Base-by-base conservation (phyloP, 768 basidiomycete species). In the Ramaria sp. region DNA sequence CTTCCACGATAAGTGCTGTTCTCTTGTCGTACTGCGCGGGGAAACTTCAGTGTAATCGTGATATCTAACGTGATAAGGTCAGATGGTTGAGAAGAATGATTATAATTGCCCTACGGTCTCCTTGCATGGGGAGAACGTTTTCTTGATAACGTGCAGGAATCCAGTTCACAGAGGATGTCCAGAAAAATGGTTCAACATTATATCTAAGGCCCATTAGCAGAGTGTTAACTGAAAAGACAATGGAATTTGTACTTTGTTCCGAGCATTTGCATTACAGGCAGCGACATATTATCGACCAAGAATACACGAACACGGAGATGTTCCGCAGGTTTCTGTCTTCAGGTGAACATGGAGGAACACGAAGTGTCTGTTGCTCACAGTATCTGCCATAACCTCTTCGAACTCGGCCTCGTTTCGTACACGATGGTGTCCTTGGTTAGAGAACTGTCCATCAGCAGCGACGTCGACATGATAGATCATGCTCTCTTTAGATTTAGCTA, bases 81-180 rank as follows among this genome's bases (percentile, higher is more conserved):
- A 27, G 24, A 3, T 2, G 8, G 2, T 12, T 13, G 32, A n/a
- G 8, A 24, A 47, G 27, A 47, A 47, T 5, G 45, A 47, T 24
- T 22, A 25, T 28, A 22, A 47, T 27, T 59, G 52, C 39, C 22
- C n/a, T 30, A 82, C 79, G 81, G 65, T 83, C 81, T 58, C 78
- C 73, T 47, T 67, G 37, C 1, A 65, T 65, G 10, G 62, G 61
- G 5, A 58, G 36, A 0, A 73, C 55, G 47, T 72, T 74, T 59
- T 82, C 81, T 58, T 81, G 76, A 50, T 77, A 85, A 54, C 81
- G 75, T 1, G 81, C 78, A 1, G 82, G 82, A 58, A 83, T 85
- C 81, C 81, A 82, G 56, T 78, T 81, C 1, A 79, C 62, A 1
- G 79, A 77, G 1, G 79, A 81, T 0, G 79, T 78, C 62, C 81